Evolutionary conservation across 2,329 filamentous ascomycete genomes (phyloP).

Genomic region (Phaeosphaeria sp.): DNA sequence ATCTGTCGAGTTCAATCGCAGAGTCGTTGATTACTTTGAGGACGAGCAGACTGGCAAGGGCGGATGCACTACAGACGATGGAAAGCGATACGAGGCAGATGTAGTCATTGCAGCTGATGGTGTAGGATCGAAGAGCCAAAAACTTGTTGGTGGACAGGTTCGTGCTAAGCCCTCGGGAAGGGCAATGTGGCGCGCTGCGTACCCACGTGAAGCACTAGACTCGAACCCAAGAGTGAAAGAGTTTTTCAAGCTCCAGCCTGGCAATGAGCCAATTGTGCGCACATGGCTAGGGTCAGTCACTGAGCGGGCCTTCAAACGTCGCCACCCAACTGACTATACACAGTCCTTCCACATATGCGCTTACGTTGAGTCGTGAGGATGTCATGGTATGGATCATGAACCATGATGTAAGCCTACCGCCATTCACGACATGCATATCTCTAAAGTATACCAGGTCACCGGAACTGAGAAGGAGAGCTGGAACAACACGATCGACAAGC

Average conservation of each 20-base stretch:
- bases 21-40: conserved; percentile 54
- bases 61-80: conserved; percentile 47
- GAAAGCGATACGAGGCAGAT: conserved; percentile 51
- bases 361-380: conserved; percentile 54
- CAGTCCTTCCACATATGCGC: conserved; percentile 51
- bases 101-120: conserved; percentile 50
- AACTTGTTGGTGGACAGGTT: conserved; percentile 53
- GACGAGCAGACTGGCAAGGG: conserved; percentile 48
- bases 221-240: conserved; percentile 56
- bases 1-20: conserved; percentile 50
- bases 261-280: conserved; percentile 53
- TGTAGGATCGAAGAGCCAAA: conserved; percentile 54
- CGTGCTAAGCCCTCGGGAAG: conserved; percentile 48
- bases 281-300: conserved; percentile 51
- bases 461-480: conserved; percentile 54
- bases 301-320: neutral
- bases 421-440: neutral
- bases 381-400: conserved; percentile 60
- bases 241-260: conserved; percentile 53
- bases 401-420: conserved; percentile 47
- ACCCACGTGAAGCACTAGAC: conserved; percentile 52
- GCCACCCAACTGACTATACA: conserved; percentile 8
- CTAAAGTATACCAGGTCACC: conserved; percentile 46
- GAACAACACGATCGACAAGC: conserved; percentile 55
- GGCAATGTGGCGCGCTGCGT: conserved; percentile 51